phyloP scores from a whole-genome alignment of 768 basidiomycete genomes.

The Boletus fagicola region DNA sequence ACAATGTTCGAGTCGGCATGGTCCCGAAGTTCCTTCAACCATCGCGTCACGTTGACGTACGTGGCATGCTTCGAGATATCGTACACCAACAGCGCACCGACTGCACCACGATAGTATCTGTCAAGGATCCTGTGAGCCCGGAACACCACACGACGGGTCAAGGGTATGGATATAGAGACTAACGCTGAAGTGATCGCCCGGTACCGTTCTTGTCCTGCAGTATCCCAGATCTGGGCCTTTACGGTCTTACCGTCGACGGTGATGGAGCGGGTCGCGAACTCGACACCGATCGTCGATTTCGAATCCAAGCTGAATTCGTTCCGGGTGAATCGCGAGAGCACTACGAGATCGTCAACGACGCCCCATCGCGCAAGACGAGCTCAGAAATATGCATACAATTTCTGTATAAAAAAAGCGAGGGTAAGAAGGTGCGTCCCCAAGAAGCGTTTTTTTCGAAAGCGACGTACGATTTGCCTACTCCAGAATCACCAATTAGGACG shows the following conservation, averaged over 20 bases:
- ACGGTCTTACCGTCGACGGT: slow-evolving; percentile 95
- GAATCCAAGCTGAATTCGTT: slow-evolving; percentile 99
- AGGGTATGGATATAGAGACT: slow-evolving; percentile 26
- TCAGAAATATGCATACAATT: slow-evolving; percentile 30
- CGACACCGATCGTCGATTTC: slow-evolving; percentile 98
- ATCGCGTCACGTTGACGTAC: slow-evolving; percentile 90
- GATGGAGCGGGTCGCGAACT: slow-evolving; percentile 95
- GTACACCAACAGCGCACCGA: slow-evolving; percentile 89
- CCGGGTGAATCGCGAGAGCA: slow-evolving; percentile 98
- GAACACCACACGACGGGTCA: not conserved
- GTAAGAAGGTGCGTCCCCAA: not conserved
- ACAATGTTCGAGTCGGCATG: slow-evolving; percentile 93
- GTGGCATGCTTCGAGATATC: slow-evolving; percentile 94
- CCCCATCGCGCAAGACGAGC: not conserved
- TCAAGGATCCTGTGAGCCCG: slow-evolving; percentile 2
- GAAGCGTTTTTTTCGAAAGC: slow-evolving; percentile 6
- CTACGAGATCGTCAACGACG: slow-evolving; percentile 40
- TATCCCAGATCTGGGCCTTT: slow-evolving; percentile 99
- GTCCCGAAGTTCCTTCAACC: slow-evolving; percentile 96
- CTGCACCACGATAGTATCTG: slow-evolving; percentile 97
- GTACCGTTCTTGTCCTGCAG: slow-evolving; percentile 97
- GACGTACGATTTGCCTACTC: slow-evolving; percentile 98
- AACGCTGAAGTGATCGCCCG: slow-evolving; percentile 96
- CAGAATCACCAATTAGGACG: slow-evolving; percentile 98
- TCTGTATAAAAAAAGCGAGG: slow-evolving; percentile 17